Conservation (phyloP, 2,329 filamentous ascomycete genomes). For the Nothophoma quercina region DNA sequence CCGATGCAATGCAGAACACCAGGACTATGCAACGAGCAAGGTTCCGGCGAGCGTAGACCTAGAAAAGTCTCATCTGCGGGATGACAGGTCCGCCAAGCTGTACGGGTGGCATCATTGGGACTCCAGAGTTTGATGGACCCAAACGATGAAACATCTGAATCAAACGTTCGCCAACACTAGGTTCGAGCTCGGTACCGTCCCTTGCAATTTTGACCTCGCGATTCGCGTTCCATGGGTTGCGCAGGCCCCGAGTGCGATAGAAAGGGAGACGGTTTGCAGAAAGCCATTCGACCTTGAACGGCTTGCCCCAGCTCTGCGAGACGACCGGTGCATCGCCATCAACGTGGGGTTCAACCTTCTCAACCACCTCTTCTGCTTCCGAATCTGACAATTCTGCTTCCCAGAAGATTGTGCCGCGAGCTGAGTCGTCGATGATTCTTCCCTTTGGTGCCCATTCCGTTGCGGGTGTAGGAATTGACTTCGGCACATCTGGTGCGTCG, state of each 20-base stretch:
- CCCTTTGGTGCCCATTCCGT: conserved; percentile 82
- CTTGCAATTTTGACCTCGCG: conserved; percentile 94
- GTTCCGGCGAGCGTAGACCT: neutral
- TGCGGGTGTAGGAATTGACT: conserved; percentile 79
- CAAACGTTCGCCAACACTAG: conserved; percentile 76
- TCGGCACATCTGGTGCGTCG: conserved; percentile 72
- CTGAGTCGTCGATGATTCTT: conserved; percentile 89
- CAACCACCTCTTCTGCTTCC: conserved; percentile 58
- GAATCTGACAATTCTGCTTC: conserved; percentile 74
- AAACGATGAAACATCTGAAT: conserved; percentile 74
- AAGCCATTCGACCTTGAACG: conserved; percentile 90
- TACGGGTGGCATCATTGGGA: conserved; percentile 30
- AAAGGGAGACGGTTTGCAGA: conserved; percentile 86
- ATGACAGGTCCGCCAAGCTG: conserved; percentile 33
- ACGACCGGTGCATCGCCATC: conserved; percentile 50
- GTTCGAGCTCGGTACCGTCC: conserved; percentile 92
- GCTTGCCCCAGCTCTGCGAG: conserved; percentile 81
- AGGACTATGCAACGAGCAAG: neutral
- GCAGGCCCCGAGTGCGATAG: conserved; percentile 82
- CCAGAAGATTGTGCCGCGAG: conserved; percentile 97
- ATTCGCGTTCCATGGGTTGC: conserved; percentile 95
- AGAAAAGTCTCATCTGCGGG: conserved; percentile 43
- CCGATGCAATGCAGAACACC: conserved; percentile 1
- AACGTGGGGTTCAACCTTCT: conserved; percentile 38
- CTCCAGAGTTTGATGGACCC: conserved; percentile 37